Percentiles rank a stretch among this genome's conserved stretches.
Conservation (phyloP, 1,139 yeast genomes). For the Yamadazyma jaroonii region DNA sequence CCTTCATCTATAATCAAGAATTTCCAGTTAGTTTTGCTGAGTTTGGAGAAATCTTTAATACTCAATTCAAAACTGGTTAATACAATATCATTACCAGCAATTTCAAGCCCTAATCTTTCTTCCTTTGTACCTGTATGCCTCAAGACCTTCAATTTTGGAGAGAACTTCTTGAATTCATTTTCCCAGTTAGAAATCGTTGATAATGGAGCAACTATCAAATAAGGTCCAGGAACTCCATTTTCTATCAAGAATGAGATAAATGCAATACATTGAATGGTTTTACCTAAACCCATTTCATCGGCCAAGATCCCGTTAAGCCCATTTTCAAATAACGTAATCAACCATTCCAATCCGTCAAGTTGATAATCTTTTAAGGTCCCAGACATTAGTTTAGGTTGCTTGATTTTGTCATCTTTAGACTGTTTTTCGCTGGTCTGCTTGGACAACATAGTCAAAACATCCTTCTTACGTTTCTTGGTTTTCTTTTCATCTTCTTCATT, state of each 20-base stretch:
- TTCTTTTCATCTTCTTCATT: conserved; percentile 1
- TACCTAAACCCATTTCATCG: conserved; percentile 97
- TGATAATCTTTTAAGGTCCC: conserved; percentile 81
- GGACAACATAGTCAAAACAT: conserved; percentile 14
- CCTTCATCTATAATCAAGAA: conserved; percentile 95
- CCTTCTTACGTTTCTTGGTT: conserved; percentile 7
- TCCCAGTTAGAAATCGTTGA: conserved; percentile 87
- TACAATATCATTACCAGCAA: conserved; percentile 43
- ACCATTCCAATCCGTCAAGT: conserved; percentile 87
- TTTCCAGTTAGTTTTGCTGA: conserved; percentile 61
- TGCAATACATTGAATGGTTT: conserved; percentile 84
- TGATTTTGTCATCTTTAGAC: conserved; percentile 13
- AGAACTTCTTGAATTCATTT: conserved; percentile 64
- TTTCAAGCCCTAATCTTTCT: conserved; percentile 42
- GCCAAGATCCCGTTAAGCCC: conserved; percentile 94
- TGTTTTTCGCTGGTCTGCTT: conserved; percentile 9
- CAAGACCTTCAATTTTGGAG: conserved; percentile 66
- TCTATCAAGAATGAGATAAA: conserved; percentile 75
- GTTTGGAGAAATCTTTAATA: conserved; percentile 57
- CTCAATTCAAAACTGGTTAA: conserved; percentile 83
- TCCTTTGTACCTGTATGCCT: conserved; percentile 66
- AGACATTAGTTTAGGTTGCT: conserved; percentile 64
- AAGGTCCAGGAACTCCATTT: conserved; percentile 80
- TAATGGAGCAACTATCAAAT: conserved; percentile 81
- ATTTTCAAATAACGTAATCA: conserved; percentile 81